Conservation (phyloP, 768 basidiomycete genomes). For the Leccinum obscurum region DNA sequence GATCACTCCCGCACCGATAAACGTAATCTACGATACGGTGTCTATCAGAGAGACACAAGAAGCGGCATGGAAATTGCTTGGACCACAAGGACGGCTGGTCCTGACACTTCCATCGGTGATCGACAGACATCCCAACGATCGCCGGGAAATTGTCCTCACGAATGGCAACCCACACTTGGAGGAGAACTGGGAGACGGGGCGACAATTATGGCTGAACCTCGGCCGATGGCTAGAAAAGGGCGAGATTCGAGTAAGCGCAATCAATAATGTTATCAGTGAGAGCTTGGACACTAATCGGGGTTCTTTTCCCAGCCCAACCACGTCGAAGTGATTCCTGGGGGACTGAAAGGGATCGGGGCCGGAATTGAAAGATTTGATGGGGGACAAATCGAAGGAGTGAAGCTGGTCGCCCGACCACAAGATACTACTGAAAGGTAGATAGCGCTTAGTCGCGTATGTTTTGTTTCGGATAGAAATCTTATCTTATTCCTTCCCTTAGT, state of each 20-base stretch:
- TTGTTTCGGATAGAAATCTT: slow-evolving; percentile 28
- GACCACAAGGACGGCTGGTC: slow-evolving; percentile 38
- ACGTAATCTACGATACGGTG: slow-evolving; percentile 41
- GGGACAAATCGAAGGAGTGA: slow-evolving; percentile 44
- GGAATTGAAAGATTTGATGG: slow-evolving; percentile 44
- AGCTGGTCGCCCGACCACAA: slow-evolving; percentile 45
- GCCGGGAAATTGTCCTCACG: slow-evolving; percentile 31
- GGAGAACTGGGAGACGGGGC: slow-evolving; percentile 36
- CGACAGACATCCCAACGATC: slow-evolving; percentile 26
- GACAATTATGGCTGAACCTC: slow-evolving; percentile 32
- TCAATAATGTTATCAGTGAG: not conserved
- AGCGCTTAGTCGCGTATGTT: slow-evolving; percentile 17
- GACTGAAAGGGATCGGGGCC: slow-evolving; percentile 42
- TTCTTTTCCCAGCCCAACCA: slow-evolving; percentile 40
- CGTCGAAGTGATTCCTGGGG: slow-evolving; percentile 41
- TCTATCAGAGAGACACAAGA: slow-evolving; percentile 40
- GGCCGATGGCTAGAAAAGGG: slow-evolving; percentile 32
- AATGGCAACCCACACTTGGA: slow-evolving; percentile 35
- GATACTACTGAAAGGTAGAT: slow-evolving; percentile 44
- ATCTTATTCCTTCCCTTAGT: slow-evolving; percentile 21
- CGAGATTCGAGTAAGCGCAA: slow-evolving; percentile 30
- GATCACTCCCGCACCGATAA: slow-evolving; percentile 37
- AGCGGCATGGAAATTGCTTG: slow-evolving; percentile 37
- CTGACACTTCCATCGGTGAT: slow-evolving; percentile 36
- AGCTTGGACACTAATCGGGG: not conserved